Evolutionary conservation across 2,329 filamentous ascomycete species (phyloP).

Genomic region (Chrysoporthe puriensis): DNA sequence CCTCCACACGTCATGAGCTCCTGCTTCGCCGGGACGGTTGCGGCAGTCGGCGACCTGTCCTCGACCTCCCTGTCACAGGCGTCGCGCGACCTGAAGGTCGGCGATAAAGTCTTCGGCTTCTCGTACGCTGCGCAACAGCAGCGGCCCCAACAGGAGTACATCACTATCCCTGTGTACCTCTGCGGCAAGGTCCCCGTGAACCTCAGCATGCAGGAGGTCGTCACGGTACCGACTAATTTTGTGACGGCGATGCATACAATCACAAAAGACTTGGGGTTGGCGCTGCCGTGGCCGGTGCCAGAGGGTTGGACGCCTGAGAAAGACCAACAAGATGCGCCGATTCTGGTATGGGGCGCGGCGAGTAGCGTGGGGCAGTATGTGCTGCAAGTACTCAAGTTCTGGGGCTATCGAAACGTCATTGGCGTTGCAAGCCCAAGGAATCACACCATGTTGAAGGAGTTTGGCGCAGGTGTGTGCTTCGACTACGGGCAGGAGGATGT

Average conservation of each 20-base stretch:
- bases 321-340: constrained; percentile 39
- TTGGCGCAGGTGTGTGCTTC: constrained; percentile 52
- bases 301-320: constrained; percentile 41
- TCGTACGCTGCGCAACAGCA: constrained; percentile 50
- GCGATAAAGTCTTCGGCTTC: constrained; percentile 62
- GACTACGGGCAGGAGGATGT: constrained; percentile 48
- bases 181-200: constrained; percentile 49
- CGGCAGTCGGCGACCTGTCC: constrained; percentile 48
- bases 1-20: constrained; percentile 56
- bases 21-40: constrained; percentile 55
- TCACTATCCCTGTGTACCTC: constrained; percentile 54
- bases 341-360: constrained; percentile 57
- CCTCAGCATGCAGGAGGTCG: constrained; percentile 49
- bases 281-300: constrained; percentile 61
- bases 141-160: constrained; percentile 59
- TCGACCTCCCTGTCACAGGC: constrained; percentile 10
- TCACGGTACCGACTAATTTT: constrained; percentile 60
- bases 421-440: constrained; percentile 51
- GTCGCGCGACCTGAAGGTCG: constrained; percentile 47
- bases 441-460: constrained; percentile 45
- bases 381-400: constrained; percentile 55
- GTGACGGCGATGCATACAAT: constrained; percentile 63
- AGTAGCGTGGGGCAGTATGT: constrained; percentile 56
- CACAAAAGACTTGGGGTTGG: constrained; percentile 52
- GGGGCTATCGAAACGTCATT: constrained; percentile 55